Conservation (phyloP, 208 protist species). For the Crithidia fasciculata region DNA sequence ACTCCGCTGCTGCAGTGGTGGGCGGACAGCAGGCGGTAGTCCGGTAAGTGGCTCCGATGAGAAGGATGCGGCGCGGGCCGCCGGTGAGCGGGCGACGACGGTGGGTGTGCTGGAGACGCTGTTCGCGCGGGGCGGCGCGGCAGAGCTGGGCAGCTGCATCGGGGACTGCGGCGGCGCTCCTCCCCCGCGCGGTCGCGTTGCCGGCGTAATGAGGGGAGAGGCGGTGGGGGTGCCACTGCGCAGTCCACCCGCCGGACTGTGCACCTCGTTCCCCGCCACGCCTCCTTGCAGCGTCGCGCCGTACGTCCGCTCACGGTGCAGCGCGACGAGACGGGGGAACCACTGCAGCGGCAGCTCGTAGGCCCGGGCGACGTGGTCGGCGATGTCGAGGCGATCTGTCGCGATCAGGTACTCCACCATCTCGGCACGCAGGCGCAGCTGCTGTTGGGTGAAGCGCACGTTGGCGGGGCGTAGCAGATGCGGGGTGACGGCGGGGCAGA, state of each 20-base stretch:
- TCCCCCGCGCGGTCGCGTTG: constrained; percentile 11
- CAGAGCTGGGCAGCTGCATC: constrained; percentile 17
- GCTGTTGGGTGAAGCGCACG: constrained; percentile 43
- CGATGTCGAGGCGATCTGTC: constrained; percentile 62
- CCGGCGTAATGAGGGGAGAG: constrained; percentile 26
- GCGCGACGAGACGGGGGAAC: constrained; percentile 67
- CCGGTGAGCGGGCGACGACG: not conserved
- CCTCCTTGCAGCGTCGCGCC: not conserved
- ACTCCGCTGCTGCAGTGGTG: not conserved
- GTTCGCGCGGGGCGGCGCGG: not conserved
- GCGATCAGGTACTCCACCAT: constrained; percentile 83
- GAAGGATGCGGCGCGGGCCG: not conserved
- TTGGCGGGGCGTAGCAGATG: constrained; percentile 59
- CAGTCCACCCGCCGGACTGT: not conserved
- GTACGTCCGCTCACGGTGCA: constrained; percentile 25
- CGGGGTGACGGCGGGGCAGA: constrained; percentile 64
- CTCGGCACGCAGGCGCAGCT: constrained; percentile 71
- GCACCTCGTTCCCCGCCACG: not conserved
- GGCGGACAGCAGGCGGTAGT: not conserved
- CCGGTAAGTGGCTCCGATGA: not conserved
- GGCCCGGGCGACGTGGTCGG: constrained; percentile 54
- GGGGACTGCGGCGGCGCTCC: constrained; percentile 25
- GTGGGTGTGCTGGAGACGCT: not conserved
- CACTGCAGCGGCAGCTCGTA: constrained; percentile 77
- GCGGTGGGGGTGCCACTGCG: not conserved